Evolutionary conservation across 805 yeast species (phyloP), one percentile per base, ranked within the genome.

Genomic region (Ogataea saltuana): DNA sequence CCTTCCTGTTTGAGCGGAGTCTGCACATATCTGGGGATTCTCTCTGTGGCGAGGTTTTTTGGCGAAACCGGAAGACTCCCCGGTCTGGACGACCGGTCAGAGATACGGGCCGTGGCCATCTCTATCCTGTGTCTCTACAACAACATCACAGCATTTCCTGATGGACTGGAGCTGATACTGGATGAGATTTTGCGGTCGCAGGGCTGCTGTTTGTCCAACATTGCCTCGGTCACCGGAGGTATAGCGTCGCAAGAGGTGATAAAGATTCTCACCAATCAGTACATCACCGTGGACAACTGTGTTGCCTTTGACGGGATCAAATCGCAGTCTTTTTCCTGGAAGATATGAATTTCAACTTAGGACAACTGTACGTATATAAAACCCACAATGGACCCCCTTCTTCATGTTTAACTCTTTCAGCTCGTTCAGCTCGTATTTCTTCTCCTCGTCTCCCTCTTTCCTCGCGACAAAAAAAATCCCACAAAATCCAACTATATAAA

Each of bases 171-270:
- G 11, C 71, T 71, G 33, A 56, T 68, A 8, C 53, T 77, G 11
- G 61, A 64, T 29, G 76, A 73, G 45, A 59, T 81, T 38, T 45
- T 66, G 4, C 49, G 76, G 44, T 51, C 61, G 6, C 59, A 69
- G 4, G 76, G 77, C 3, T 45, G 53, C 0, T 80, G 77, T 49
- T 39, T 78, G 11, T 82, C 79, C 48, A 83, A 84, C 53, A 71
- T 79, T 12, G 67, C 83, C 16, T 72, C 96, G 4, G 63, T 88
- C 3, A 68, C 87, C 51, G 98, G 97, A 2, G 98, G 97, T 0
- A 68, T 90, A 10, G 89, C 80, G 0, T 83, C 88, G 3, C 97
- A 91, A 59, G 99, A 91, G 59, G 80, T 78, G 4, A 70, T 88
- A 39, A 91, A 93, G 64, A 47, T 77, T 3, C 53, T 86, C 18